Evolutionary conservation across 2,329 filamentous ascomycete genomes (phyloP).

Genomic region (Talaromyces sp.): DNA sequence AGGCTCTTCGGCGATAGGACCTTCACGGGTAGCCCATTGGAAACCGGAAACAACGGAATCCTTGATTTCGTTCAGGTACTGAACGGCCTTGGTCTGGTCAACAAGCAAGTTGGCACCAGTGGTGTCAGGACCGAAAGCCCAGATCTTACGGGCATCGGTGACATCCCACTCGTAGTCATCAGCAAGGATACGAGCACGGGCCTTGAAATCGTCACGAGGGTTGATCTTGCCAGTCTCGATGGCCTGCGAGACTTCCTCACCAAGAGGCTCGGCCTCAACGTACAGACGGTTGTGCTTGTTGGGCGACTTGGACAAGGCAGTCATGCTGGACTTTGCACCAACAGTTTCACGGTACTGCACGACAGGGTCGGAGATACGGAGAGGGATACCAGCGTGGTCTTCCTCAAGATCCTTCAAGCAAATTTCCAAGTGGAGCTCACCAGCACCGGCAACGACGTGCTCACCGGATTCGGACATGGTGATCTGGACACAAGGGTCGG

Average conservation of each 20-base stretch:
- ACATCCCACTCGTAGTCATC: conserved; percentile 99
- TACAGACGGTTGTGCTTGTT: conserved; percentile 99
- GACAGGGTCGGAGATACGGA: conserved; percentile 96
- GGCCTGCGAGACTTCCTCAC: conserved; percentile 82
- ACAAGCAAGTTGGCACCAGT: conserved; percentile 96
- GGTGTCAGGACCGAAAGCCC: conserved; percentile 98
- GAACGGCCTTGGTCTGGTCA: conserved; percentile 99
- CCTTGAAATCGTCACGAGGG: conserved; percentile 98
- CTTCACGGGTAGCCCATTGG: conserved; percentile 98
- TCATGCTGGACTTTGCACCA: conserved; percentile 75
- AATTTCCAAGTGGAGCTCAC: conserved; percentile 99
- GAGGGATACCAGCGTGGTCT: conserved; percentile 97
- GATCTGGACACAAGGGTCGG: conserved; percentile 95
- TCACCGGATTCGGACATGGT: conserved; percentile 87
- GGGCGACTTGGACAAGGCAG: conserved; percentile 96
- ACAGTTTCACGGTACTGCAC: conserved; percentile 99
- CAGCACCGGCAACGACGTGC: conserved; percentile 97
- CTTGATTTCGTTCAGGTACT: conserved; percentile 99
- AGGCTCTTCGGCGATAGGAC: conserved; percentile 95
- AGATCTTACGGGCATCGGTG: conserved; percentile 99
- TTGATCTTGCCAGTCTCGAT: conserved; percentile 90
- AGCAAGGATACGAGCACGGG: conserved; percentile 88
- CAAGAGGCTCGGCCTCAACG: conserved; percentile 83
- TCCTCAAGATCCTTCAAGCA: conserved; percentile 99
- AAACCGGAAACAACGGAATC: conserved; percentile 99